phyloP scores from a whole-genome alignment of 495 filamentous ascomycete species.

The Lasiosphaeris hirsuta region DNA sequence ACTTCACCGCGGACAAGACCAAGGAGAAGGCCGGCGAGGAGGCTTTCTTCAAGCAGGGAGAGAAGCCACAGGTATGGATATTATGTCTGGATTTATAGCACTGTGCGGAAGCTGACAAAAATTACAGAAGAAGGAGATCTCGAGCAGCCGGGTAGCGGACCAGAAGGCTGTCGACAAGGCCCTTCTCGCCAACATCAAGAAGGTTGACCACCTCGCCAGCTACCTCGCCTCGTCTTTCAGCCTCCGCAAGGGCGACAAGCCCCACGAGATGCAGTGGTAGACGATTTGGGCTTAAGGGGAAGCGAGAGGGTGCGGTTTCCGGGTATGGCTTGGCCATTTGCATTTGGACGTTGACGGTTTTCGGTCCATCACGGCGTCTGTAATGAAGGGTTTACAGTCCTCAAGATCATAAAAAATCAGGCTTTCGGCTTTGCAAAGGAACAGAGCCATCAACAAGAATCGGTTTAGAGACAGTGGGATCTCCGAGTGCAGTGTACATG shows the following conservation, averaged over 20 bases:
- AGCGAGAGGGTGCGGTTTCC: slow-evolving; percentile 42
- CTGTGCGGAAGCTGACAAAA: slow-evolving; percentile 25
- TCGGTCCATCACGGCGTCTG: slow-evolving; percentile 57
- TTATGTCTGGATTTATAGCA: neutral
- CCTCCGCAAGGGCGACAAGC: slow-evolving; percentile 96
- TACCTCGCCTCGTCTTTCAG: slow-evolving; percentile 93
- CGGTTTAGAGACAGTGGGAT: slow-evolving; percentile 24
- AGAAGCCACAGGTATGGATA: slow-evolving; percentile 83
- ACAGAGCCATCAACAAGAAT: slow-evolving; percentile 29
- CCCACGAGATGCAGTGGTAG: slow-evolving; percentile 96
- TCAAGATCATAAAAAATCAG: slow-evolving; percentile 40
- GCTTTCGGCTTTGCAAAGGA: slow-evolving; percentile 34
- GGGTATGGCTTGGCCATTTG: slow-evolving; percentile 53
- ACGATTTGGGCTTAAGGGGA: slow-evolving; percentile 26
- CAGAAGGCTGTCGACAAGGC: slow-evolving; percentile 98
- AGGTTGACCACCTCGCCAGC: slow-evolving; percentile 80
- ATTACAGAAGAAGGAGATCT: slow-evolving; percentile 89
- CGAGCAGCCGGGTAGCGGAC: slow-evolving; percentile 84
- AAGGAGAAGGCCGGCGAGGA: slow-evolving; percentile 88
- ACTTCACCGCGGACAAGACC: slow-evolving; percentile 94
- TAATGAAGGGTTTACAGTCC: slow-evolving; percentile 57
- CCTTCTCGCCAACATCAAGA: slow-evolving; percentile 88
- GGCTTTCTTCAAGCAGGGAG: slow-evolving; percentile 98
- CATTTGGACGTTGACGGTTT: slow-evolving; percentile 56
- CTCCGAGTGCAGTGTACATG: slow-evolving; percentile 22